A percentile compares a stretch with the other conserved stretches of the same genome.
These are phyloP conservation scores for Saitozyma sp. DNA, from an alignment of 768 basidiomycete genomes.

Conservation along the genomic window DNA sequence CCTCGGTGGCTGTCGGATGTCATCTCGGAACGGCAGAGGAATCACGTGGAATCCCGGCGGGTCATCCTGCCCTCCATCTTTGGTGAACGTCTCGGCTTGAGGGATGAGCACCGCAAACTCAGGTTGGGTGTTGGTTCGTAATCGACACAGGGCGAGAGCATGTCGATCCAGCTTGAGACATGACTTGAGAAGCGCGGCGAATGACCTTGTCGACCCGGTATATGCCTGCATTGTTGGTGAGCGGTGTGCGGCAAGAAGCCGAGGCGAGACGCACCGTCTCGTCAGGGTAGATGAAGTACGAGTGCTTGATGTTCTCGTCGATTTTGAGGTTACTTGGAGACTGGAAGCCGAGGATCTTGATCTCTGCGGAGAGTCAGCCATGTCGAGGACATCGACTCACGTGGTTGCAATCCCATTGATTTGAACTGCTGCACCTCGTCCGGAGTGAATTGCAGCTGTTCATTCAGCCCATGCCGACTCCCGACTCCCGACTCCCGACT, in stretches of 20 bases:
- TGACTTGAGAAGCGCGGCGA: slow-evolving; percentile 78
- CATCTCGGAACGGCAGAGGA: slow-evolving; percentile 90
- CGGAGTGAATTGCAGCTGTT: slow-evolving; percentile 76
- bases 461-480: too few relatives aligned
- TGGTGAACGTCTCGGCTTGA: slow-evolving; percentile 67
- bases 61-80: slow-evolving; percentile 68
- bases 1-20: slow-evolving; percentile 73
- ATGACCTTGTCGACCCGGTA: slow-evolving; percentile 88
- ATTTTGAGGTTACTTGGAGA: slow-evolving; percentile 67
- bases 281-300: slow-evolving; percentile 86
- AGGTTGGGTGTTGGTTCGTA: slow-evolving; percentile 71
- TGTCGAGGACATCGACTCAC: slow-evolving; percentile 54
- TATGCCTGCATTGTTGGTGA: slow-evolving; percentile 55
- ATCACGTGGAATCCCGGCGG: slow-evolving; percentile 92
- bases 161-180: slow-evolving; percentile 79
- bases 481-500: too few relatives aligned
- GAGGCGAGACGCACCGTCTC: slow-evolving; percentile 64
- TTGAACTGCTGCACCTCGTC: slow-evolving; percentile 80
- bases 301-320: slow-evolving; percentile 90
- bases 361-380: slow-evolving; percentile 56
- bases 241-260: background rate
- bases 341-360: slow-evolving; percentile 93
- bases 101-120: slow-evolving; percentile 77
- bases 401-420: slow-evolving; percentile 74
- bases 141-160: slow-evolving; percentile 70